These are phyloP conservation scores for Penicillium pancosmium DNA, from an alignment of 495 filamentous ascomycete species.

Conservation along the genomic window DNA sequence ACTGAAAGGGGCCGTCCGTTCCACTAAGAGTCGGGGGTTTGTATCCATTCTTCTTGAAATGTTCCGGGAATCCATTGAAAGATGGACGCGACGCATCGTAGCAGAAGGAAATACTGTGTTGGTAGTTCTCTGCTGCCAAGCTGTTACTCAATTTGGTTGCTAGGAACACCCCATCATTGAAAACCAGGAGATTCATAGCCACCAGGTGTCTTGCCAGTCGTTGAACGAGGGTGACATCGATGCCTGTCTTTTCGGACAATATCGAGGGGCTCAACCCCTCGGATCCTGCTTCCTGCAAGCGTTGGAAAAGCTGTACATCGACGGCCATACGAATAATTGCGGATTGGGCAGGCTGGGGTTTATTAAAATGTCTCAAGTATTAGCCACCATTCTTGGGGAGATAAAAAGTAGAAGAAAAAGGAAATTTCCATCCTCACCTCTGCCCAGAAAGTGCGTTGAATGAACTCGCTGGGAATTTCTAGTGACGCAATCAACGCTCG, in stretches of 20 bases:
- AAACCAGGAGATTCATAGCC: constrained; percentile 27
- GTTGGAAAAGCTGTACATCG: constrained; percentile 39
- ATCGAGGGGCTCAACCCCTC: constrained; percentile 25
- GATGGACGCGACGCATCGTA: constrained; percentile 29
- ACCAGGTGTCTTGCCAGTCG: constrained; percentile 31
- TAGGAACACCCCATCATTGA: constrained; percentile 22
- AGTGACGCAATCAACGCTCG: constrained; percentile 32
- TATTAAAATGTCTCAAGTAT: too few relatives aligned
- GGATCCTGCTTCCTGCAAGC: constrained; percentile 29
- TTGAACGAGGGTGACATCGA: constrained; percentile 29
- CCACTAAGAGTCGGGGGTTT: constrained; percentile 25
- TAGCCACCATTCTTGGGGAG: too few relatives aligned
- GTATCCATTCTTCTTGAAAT: constrained; percentile 32
- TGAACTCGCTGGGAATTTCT: constrained; percentile 40
- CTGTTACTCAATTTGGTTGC: constrained; percentile 25
- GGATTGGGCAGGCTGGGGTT: constrained; percentile 36
- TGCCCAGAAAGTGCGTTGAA: constrained; percentile 46
- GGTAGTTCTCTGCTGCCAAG: constrained; percentile 28
- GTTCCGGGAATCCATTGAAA: constrained; percentile 33
- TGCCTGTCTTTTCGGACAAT: constrained; percentile 29
- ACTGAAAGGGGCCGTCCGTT: constrained; percentile 34
- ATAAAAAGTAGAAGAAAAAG: neutral
- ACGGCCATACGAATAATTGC: constrained; percentile 40
- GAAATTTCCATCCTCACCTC: constrained; percentile 28
- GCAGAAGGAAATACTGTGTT: constrained; percentile 30